Conservation (phyloP, 768 basidiomycete genomes). For the Boletus reticulatus region DNA sequence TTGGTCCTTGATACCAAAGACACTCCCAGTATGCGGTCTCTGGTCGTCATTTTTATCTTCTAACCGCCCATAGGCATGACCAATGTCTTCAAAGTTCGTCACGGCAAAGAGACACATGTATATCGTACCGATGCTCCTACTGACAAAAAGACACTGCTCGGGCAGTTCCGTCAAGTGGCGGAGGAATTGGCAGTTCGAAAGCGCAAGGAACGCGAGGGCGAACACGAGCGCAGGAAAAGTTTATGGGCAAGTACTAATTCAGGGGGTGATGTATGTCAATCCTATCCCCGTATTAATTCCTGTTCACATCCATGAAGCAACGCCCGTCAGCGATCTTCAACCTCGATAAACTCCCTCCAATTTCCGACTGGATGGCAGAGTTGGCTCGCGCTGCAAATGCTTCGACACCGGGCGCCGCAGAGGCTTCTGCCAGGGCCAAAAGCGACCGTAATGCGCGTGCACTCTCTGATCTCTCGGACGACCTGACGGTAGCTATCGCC, state of each 20-base stretch:
- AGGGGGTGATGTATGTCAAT: slow-evolving; percentile 37
- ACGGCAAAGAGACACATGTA: slow-evolving; percentile 92
- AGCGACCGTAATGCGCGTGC: slow-evolving; percentile 81
- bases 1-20: slow-evolving; percentile 96
- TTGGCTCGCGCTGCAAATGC: slow-evolving; percentile 54
- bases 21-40: slow-evolving; percentile 67
- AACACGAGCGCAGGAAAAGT: slow-evolving; percentile 85
- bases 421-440: slow-evolving; percentile 64
- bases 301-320: slow-evolving; percentile 17
- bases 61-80: slow-evolving; percentile 56
- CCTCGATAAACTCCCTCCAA: slow-evolving; percentile 46
- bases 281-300: not conserved
- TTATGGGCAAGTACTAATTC: slow-evolving; percentile 55
- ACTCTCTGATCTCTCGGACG: slow-evolving; percentile 89
- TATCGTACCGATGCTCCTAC: slow-evolving; percentile 79
- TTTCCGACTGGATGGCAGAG: slow-evolving; percentile 79
- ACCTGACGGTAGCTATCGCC: slow-evolving; percentile 88
- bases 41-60: not conserved
- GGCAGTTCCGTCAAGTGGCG: slow-evolving; percentile 87
- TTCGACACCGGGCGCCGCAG: slow-evolving; percentile 25
- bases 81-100: slow-evolving; percentile 95
- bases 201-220: slow-evolving; percentile 91
- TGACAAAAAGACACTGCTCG: slow-evolving; percentile 85
- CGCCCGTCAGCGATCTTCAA: slow-evolving; percentile 35
- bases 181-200: slow-evolving; percentile 88